Evolutionary conservation across 139 green algal genomes (phyloP).

Genomic region (Cymbomonas tetramitiformis): DNA sequence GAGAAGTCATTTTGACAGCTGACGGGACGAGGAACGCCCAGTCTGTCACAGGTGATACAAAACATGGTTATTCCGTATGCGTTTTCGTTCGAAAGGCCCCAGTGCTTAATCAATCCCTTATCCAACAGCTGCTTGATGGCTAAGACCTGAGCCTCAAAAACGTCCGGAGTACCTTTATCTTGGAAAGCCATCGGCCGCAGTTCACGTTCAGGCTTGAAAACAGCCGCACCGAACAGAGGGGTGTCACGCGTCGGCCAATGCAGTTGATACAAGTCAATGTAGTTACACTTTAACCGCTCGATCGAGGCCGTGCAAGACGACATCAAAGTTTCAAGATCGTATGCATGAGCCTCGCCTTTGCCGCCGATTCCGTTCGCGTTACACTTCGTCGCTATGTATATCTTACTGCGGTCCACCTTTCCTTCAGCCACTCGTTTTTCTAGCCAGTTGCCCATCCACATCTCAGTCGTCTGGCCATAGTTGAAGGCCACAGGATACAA

Average conservation of each 20-base stretch:
- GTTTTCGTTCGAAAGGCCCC: conserved; percentile 65
- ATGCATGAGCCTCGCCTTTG: neutral
- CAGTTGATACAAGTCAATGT: conserved; percentile 19
- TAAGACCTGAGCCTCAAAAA: conserved; percentile 24
- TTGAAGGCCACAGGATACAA: conserved; percentile 15
- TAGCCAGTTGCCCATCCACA: conserved; percentile 20
- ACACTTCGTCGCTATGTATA: conserved; percentile 15
- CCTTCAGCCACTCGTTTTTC: neutral
- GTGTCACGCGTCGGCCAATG: conserved; percentile 48
- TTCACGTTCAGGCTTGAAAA: neutral
- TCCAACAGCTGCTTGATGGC: conserved; percentile 47
- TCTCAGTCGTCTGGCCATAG: conserved; percentile 15
- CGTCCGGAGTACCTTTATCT: neutral
- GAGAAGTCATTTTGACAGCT: conserved; percentile 57
- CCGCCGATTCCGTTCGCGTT: neutral
- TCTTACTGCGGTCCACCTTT: neutral
- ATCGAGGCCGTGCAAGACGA: neutral
- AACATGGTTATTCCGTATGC: conserved; percentile 44
- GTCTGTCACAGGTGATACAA: conserved; percentile 28
- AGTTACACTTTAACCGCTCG: conserved; percentile 8
- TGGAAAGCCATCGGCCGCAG: neutral
- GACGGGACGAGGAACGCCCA: conserved; percentile 38
- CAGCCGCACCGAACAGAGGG: conserved; percentile 32
- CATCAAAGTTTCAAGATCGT: neutral
- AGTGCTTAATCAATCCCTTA: conserved; percentile 53